These are phyloP conservation scores for Xylaria acuta DNA, from an alignment of 495 filamentous ascomycete species.

Conservation along the genomic window DNA sequence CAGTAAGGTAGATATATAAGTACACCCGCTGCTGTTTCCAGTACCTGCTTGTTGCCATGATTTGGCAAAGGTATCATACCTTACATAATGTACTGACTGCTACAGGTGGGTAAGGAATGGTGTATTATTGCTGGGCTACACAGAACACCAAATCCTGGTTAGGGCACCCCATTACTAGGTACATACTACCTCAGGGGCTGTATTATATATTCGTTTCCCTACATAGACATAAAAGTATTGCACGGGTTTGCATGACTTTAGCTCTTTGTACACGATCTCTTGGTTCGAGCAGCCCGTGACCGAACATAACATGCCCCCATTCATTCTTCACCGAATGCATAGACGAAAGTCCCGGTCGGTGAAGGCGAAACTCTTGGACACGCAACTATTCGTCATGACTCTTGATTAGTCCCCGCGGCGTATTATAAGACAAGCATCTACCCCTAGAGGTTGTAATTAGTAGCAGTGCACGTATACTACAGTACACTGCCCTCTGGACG, in stretches of 20 bases:
- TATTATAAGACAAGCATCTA: background rate
- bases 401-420: background rate
- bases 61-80: too few species aligned
- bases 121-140: background rate
- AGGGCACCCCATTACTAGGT: too few species aligned
- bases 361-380: background rate
- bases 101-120: background rate
- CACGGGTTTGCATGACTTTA: background rate
- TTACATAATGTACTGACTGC: background rate
- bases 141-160: background rate
- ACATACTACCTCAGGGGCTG: too few species aligned
- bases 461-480: background rate
- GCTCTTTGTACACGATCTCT: background rate
- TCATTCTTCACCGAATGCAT: background rate
- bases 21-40: background rate
- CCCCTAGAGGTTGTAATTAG: background rate
- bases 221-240: too few species aligned
- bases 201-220: too few species aligned
- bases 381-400: constrained; percentile 5
- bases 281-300: background rate
- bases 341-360: background rate
- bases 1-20: too few species aligned
- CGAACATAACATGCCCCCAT: background rate
- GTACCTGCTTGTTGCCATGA: background rate
- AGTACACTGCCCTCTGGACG: background rate